A percentile compares a stretch with the other conserved stretches of the same genome.
These are phyloP conservation scores for Cicer chorassanicum DNA, from an alignment of 306 rosid genomes.

Conservation along the genomic window DNA sequence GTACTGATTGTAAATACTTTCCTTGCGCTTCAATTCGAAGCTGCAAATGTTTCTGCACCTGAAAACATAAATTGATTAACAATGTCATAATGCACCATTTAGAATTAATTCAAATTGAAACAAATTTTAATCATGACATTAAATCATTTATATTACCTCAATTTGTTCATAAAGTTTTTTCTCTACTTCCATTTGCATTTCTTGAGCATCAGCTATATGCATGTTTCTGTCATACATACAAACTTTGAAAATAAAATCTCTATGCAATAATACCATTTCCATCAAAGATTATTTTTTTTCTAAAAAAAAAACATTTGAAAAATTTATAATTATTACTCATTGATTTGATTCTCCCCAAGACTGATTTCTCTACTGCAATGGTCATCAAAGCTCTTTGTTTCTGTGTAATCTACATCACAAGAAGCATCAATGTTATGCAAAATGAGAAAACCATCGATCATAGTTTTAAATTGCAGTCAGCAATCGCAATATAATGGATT, in stretches of 20 bases:
- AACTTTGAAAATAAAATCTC: conserved; percentile 45
- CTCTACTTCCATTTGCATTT: conserved; percentile 87
- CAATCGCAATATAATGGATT: too few relatives aligned
- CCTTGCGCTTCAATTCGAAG: conserved; percentile 95
- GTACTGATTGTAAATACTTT: conserved; percentile 82
- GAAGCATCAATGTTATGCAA: conserved; percentile 26
- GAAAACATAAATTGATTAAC: conserved; percentile 34
- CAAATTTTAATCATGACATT: not conserved
- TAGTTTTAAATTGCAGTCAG: not conserved
- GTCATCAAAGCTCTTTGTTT: conserved; percentile 59
- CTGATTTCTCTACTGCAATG: conserved; percentile 59
- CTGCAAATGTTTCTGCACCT: conserved; percentile 93
- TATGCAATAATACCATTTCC: conserved; percentile 33
- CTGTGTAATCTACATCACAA: conserved; percentile 58
- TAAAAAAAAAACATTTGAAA: conserved; percentile 43
- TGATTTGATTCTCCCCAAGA: conserved; percentile 54
- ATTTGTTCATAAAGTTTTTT: conserved; percentile 80
- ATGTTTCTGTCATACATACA: conserved; percentile 55
- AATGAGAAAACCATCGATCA: conserved; percentile 38
- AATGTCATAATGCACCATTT: conserved; percentile 9
- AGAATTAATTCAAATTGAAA: not conserved
- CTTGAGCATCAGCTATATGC: conserved; percentile 79
- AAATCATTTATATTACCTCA: conserved; percentile 60
- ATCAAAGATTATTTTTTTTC: not conserved
- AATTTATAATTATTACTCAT: conserved; percentile 70